Percentiles rank a stretch among this genome's conserved stretches.
Conservation (phyloP, 2,329 filamentous ascomycete species). For the Ophiosphaerella narmari region DNA sequence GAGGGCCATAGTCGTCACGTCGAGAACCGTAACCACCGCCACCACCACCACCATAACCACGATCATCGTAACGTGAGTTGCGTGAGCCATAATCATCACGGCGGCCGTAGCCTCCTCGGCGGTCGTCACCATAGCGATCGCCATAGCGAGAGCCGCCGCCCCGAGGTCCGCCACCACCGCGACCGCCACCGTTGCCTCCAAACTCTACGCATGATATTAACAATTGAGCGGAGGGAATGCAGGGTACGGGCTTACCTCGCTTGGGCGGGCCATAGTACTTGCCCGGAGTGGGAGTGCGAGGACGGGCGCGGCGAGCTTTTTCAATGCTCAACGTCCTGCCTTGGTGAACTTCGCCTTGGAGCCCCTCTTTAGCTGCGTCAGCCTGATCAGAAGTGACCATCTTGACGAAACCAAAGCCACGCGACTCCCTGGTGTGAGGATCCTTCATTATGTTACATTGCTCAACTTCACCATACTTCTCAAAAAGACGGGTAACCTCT, state of each 20-base stretch:
- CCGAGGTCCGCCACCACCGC: constrained; percentile 53
- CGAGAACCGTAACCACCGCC: constrained; percentile 57
- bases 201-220: constrained; percentile 46
- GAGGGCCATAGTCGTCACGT: constrained; percentile 45
- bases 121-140: constrained; percentile 53
- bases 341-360: constrained; percentile 94
- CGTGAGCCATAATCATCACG: constrained; percentile 55
- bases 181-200: constrained; percentile 49
- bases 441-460: constrained; percentile 99
- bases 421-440: constrained; percentile 96
- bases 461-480: constrained; percentile 98
- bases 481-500: constrained; percentile 92
- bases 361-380: constrained; percentile 92
- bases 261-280: constrained; percentile 99
- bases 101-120: constrained; percentile 50
- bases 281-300: constrained; percentile 93
- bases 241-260: constrained; percentile 69
- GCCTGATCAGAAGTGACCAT: constrained; percentile 95
- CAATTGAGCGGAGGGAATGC: neutral
- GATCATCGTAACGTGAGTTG: constrained; percentile 45
- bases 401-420: constrained; percentile 98
- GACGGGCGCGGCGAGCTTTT: constrained; percentile 93
- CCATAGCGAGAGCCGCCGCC: constrained; percentile 55
- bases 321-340: constrained; percentile 97
- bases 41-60: constrained; percentile 62